Conservation (phyloP, 495 filamentous ascomycete genomes). For the Talaromyces proteolyticus region DNA sequence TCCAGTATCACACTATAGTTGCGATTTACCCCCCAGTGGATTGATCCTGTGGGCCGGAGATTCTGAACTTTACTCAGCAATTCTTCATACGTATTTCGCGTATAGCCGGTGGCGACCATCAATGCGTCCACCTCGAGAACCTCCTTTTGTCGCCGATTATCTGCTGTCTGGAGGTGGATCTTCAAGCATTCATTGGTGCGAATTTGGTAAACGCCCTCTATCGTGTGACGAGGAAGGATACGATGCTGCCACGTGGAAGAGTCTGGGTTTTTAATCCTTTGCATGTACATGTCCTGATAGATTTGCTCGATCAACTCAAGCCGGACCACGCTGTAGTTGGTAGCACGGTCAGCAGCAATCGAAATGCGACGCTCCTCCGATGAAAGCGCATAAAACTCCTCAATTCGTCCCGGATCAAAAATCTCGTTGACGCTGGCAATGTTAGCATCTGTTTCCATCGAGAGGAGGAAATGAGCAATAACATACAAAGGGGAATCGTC, state of each 20-base stretch:
- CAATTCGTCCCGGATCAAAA: conserved; percentile 81
- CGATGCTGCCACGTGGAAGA: conserved; percentile 73
- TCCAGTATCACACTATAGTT: conserved; percentile 73
- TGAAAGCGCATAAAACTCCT: conserved; percentile 62
- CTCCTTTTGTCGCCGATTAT: conserved; percentile 6
- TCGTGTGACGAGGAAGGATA: conserved; percentile 61
- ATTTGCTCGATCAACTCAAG: conserved; percentile 80
- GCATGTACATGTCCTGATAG: conserved; percentile 79
- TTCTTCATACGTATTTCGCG: conserved; percentile 69
- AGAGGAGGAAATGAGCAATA: neutral
- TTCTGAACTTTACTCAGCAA: conserved; percentile 59
- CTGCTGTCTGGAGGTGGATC: conserved; percentile 25
- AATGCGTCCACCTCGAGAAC: conserved; percentile 69
- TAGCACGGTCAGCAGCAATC: conserved; percentile 61
- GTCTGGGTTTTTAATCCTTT: conserved; percentile 64
- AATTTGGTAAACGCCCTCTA: conserved; percentile 52
- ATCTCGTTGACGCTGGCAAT: conserved; percentile 80
- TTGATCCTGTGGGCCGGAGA: conserved; percentile 51
- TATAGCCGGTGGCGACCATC: conserved; percentile 86
- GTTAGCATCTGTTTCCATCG: conserved; percentile 14
- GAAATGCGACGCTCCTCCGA: conserved; percentile 54
- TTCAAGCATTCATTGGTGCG: conserved; percentile 35
- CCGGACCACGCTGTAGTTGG: conserved; percentile 93
- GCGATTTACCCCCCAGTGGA: conserved; percentile 40
- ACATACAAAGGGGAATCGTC: conserved; percentile 94